phyloP scores from a whole-genome alignment of 1,139 yeast species.

The Magnusiomyces starmeri region DNA sequence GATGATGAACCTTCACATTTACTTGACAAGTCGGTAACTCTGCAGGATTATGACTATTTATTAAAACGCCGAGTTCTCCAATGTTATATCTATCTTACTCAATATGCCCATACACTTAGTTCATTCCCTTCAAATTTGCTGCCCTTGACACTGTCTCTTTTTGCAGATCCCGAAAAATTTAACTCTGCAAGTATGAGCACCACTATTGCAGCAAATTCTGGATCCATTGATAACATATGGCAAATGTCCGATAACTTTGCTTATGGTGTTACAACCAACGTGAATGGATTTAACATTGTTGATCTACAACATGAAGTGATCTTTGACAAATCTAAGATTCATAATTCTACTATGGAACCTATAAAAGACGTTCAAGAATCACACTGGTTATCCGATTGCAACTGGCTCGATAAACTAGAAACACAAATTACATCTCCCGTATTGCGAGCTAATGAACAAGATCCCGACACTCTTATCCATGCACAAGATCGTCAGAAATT shows the following conservation, averaged over 20 bases:
- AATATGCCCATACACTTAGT: constrained; percentile 21
- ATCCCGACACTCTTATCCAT: constrained; percentile 22
- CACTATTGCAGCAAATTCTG: constrained; percentile 31
- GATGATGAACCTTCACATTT: constrained; percentile 27
- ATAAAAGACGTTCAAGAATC: constrained; percentile 20
- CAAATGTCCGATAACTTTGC: constrained; percentile 32
- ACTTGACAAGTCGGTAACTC: constrained; percentile 23
- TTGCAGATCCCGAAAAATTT: constrained; percentile 33
- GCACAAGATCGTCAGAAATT: constrained; percentile 11
- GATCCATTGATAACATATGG: constrained; percentile 31
- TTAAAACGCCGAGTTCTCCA: constrained; percentile 32
- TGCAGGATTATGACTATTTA: constrained; percentile 28
- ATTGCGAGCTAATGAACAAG: constrained; percentile 25
- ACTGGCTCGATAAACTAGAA: constrained; percentile 22
- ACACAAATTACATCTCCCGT: constrained; percentile 21
- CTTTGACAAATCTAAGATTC: constrained; percentile 13
- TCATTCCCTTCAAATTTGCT: constrained; percentile 32
- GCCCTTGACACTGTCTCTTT: constrained; percentile 30
- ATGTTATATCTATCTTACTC: constrained; percentile 31
- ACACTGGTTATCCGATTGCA: constrained; percentile 29
- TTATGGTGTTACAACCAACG: constrained; percentile 31
- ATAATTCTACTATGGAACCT: constrained; percentile 13
- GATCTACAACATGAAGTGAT: constrained; percentile 14
- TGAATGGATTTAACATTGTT: constrained; percentile 22
- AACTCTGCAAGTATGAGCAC: constrained; percentile 29